Evolutionary conservation across 495 filamentous ascomycete genomes (phyloP).

Genomic region (Penicillium daleae): DNA sequence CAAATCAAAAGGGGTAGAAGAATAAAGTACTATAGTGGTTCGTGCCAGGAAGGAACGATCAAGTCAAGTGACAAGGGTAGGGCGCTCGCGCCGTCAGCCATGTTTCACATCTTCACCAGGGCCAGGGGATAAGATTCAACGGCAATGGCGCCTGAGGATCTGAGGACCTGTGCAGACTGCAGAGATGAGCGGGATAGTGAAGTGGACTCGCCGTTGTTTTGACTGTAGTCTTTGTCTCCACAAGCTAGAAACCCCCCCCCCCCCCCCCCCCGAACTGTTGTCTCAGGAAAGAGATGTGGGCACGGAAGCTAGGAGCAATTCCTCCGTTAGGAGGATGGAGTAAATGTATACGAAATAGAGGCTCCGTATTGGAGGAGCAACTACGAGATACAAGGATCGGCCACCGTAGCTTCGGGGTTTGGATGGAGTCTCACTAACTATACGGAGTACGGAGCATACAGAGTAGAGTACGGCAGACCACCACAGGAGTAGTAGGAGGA

Average conservation of each 20-base stretch:
- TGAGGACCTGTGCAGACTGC: background rate
- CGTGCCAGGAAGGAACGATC: background rate
- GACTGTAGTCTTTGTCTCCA: slow-evolving; percentile 2
- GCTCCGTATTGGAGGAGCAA: background rate
- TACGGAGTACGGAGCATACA: background rate
- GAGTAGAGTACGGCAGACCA: background rate
- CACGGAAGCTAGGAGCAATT: background rate
- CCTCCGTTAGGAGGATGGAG: background rate
- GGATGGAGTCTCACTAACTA: background rate
- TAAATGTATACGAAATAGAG: background rate
- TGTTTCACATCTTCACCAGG: slow-evolving; percentile 28
- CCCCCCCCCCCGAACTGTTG: background rate
- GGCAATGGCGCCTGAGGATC: slow-evolving; percentile 20
- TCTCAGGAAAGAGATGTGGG: background rate
- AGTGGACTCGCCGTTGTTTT: slow-evolving; percentile 14
- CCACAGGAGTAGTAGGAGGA: background rate
- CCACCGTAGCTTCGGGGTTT: background rate
- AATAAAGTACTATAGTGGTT: background rate
- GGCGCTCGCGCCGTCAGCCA: slow-evolving; percentile 27
- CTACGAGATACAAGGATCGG: too few species aligned
- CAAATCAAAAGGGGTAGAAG: slow-evolving; percentile 1
- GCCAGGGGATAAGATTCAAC: slow-evolving; percentile 16
- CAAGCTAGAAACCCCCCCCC: background rate
- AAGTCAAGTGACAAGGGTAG: slow-evolving; percentile 14
- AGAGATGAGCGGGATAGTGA: slow-evolving; percentile 6